Base-by-base conservation (phyloP, 1,284 basidiomycete species). In the Vanrija pseudolonga region DNA sequence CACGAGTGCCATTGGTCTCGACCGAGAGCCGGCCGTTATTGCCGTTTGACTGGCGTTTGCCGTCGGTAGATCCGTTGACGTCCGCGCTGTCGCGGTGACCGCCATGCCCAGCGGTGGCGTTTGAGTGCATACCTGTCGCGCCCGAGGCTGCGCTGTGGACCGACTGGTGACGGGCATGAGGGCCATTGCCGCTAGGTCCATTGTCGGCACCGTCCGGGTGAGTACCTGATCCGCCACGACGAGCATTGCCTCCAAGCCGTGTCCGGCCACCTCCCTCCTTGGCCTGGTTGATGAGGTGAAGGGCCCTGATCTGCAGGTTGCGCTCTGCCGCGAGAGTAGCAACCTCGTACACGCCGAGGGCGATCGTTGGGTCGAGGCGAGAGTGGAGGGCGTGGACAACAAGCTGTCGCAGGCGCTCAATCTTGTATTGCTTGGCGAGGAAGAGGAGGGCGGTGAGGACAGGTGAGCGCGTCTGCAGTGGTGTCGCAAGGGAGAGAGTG, bases 321-420 rank as follows among this genome's bases (percentile, higher is more conserved):
- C 89, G 84, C 72, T 88, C 89, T 63, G 85, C 89, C 68, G 91
- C 93, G 9, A 96, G 79, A 2, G 91, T 92, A 6, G 93, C 91
- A 6, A 95, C 90, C 71, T 95, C 92, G 71, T 95, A 94, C 23
- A 96, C 87, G 40, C 88, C 89, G 9, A 94, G 88, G 14, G 89
- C 89, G 8, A 87, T 89, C 8, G 85, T 82, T 60, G 89, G 88
- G 40, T 87, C 88, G 22, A 97, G 76, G 17, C 88, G 84, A 32
- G 86, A 83, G 68, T 98, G 94, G 83, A 97, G 89, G 1, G 91
- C 90, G 72, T 98, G 93, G 60, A 88, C 87, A 14, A 92, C 89
- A 28, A 95, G 80, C 11, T 79, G 80, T 59, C 86, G 83, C 19
- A 98, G 79, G 66, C 93, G 85, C 2, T 81, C 74, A 50, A 97